Percentiles rank a stretch among this genome's conserved stretches.
phyloP scores from a whole-genome alignment of 1,284 basidiomycete genomes.

The Fistulina hepatica region DNA sequence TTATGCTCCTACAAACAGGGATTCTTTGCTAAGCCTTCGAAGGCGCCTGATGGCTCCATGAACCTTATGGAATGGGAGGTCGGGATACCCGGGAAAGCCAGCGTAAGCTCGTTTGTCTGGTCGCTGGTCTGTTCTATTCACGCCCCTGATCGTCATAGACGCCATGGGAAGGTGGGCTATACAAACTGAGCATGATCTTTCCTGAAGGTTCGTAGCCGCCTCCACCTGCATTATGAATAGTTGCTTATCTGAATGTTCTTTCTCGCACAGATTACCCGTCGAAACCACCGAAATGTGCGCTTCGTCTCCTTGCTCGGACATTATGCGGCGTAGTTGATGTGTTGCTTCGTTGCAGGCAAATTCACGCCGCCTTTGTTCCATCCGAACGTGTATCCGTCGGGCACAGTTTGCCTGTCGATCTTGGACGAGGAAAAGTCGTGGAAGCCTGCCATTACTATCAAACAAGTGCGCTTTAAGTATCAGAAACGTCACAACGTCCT shows the following conservation, averaged over 20 bases:
- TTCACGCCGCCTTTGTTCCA: slow-evolving; percentile 95
- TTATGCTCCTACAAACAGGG: slow-evolving; percentile 45
- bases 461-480: slow-evolving; percentile 56
- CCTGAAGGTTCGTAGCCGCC: slow-evolving; percentile 65
- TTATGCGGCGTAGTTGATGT: not conserved
- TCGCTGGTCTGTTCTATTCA: slow-evolving; percentile 7
- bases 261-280: slow-evolving; percentile 84
- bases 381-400: slow-evolving; percentile 98
- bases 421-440: slow-evolving; percentile 98
- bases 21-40: slow-evolving; percentile 90
- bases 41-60: slow-evolving; percentile 85
- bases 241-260: slow-evolving; percentile 8
- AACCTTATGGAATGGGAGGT: slow-evolving; percentile 99
- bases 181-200: slow-evolving; percentile 89
- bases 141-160: slow-evolving; percentile 47
- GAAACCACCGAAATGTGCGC: slow-evolving; percentile 88
- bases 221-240: slow-evolving; percentile 8
- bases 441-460: slow-evolving; percentile 99
- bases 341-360: slow-evolving; percentile 57
- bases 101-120: slow-evolving; percentile 40
- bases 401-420: slow-evolving; percentile 97
- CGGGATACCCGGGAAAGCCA: slow-evolving; percentile 81
- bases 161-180: slow-evolving; percentile 92
- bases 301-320: slow-evolving; percentile 3
- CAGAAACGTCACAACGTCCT: not conserved